These are phyloP conservation scores for Taphrina pruni DNA, from an alignment of 1,139 yeast species.

Conservation along the genomic window DNA sequence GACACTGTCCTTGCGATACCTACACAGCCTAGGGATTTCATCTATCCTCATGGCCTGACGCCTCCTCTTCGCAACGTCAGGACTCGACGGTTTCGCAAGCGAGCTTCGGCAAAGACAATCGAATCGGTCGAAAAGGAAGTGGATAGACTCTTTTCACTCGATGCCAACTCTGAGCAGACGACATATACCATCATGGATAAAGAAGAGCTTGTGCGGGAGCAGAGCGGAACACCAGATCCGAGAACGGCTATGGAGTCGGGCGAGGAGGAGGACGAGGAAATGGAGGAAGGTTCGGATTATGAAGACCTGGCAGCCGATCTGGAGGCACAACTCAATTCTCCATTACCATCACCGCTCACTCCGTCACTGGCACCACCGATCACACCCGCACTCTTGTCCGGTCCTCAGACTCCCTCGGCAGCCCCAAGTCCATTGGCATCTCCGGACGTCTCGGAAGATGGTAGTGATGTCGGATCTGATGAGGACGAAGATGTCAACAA, in stretches of 20 bases:
- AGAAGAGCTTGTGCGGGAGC: conserved; percentile 49
- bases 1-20: conserved; percentile 58
- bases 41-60: conserved; percentile 78
- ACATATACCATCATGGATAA: conserved; percentile 78
- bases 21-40: conserved; percentile 51
- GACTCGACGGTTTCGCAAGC: conserved; percentile 61
- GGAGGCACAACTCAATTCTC: conserved; percentile 48
- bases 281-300: conserved; percentile 46
- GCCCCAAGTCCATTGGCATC: conserved; percentile 46
- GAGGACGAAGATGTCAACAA: conserved; percentile 59
- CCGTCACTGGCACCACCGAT: conserved; percentile 14
- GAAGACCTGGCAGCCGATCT: conserved; percentile 50
- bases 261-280: conserved; percentile 45
- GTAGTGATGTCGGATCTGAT: conserved; percentile 60
- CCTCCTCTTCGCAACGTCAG: conserved; percentile 70
- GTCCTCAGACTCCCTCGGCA: conserved; percentile 51
- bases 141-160: conserved; percentile 73
- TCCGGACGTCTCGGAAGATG: conserved; percentile 57
- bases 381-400: conserved; percentile 1
- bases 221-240: conserved; percentile 46
- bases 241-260: conserved; percentile 49
- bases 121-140: conserved; percentile 76
- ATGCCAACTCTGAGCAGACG: conserved; percentile 82
- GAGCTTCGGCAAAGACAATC: conserved; percentile 60
- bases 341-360: conserved; percentile 13